Evolutionary conservation across 2,329 filamentous ascomycete species (phyloP).

Genomic region (Penicillium sclerotigenum): DNA sequence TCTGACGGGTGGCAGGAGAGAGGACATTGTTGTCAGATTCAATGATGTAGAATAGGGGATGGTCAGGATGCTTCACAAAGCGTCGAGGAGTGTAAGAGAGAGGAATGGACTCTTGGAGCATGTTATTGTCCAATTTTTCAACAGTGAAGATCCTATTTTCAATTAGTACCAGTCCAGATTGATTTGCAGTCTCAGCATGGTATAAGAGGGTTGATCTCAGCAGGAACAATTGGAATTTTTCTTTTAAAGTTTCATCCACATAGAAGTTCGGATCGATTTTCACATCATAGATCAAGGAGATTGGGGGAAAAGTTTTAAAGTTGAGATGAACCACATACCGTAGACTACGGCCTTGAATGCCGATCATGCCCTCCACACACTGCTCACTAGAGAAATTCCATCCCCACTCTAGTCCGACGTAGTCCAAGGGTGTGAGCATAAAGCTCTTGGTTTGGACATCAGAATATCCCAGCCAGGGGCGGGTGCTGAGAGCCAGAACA

Average conservation of each 20-base stretch:
- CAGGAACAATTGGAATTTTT: constrained; percentile 88
- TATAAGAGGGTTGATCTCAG: constrained; percentile 58
- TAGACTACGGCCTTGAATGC: constrained; percentile 82
- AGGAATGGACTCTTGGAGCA: constrained; percentile 81
- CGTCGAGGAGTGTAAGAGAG: constrained; percentile 87
- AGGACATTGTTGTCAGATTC: constrained; percentile 92
- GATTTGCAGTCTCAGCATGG: background rate
- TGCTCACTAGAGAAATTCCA: constrained; percentile 97
- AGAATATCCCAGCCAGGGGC: constrained; percentile 94
- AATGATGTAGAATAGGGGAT: constrained; percentile 88
- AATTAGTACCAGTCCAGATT: constrained; percentile 15
- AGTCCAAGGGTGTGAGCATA: constrained; percentile 87
- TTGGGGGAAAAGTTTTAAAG: constrained; percentile 14
- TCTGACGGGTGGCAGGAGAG: constrained; percentile 70
- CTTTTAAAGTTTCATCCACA: constrained; percentile 47
- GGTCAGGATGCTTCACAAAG: constrained; percentile 81
- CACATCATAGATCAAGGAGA: constrained; percentile 45
- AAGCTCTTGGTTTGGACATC: constrained; percentile 84
- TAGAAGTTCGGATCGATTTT: constrained; percentile 36
- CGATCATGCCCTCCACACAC: constrained; percentile 89
- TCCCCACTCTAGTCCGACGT: constrained; percentile 82
- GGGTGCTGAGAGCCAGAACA: constrained; percentile 83
- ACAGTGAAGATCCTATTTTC: constrained; percentile 75
- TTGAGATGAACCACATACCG: constrained; percentile 57
- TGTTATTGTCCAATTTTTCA: constrained; percentile 78